A percentile compares a stretch with the other conserved stretches of the same genome.
These are phyloP conservation scores for Anacardium occidentale DNA, from an alignment of 345 rosid species.

Conservation along the genomic window DNA sequence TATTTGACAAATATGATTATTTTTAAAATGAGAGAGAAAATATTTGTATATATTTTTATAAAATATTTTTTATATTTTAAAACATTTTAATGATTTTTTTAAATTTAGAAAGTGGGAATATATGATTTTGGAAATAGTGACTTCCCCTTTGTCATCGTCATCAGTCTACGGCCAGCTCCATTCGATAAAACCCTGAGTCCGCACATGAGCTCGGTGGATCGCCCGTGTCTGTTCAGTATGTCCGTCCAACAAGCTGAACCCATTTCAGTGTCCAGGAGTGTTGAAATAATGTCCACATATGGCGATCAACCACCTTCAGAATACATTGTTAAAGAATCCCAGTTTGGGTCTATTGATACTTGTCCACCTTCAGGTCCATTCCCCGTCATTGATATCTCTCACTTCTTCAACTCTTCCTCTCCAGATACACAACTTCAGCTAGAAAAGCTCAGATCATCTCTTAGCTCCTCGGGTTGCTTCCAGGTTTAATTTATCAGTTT, in stretches of 20 bases:
- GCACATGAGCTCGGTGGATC: not conserved
- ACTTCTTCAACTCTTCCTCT: constrained; percentile 13
- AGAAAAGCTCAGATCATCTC: constrained; percentile 33
- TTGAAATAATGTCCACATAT: constrained; percentile 21
- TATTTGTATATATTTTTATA: too few relatives aligned
- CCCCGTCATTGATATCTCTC: constrained; percentile 33
- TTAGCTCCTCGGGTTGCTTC: constrained; percentile 43
- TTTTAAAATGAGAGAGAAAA: too few relatives aligned
- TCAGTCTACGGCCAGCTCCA: too few relatives aligned
- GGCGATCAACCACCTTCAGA: constrained; percentile 30
- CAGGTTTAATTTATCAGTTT: constrained; percentile 30
- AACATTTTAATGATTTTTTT: too few relatives aligned
- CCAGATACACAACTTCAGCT: constrained; percentile 21
- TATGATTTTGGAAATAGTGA: too few relatives aligned
- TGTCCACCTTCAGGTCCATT: constrained; percentile 13
- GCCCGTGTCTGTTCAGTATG: not conserved
- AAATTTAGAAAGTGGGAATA: too few relatives aligned
- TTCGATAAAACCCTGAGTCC: too few relatives aligned
- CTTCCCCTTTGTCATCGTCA: too few relatives aligned
- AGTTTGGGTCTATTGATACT: constrained; percentile 16
- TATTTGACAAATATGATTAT: too few relatives aligned
- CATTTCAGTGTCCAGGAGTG: constrained; percentile 10
- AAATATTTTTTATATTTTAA: too few relatives aligned
- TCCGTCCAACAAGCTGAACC: not conserved
- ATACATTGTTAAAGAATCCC: constrained; percentile 24